Evolutionary conservation across 1,284 basidiomycete species (phyloP).

Genomic region (Athelia psychrophila): DNA sequence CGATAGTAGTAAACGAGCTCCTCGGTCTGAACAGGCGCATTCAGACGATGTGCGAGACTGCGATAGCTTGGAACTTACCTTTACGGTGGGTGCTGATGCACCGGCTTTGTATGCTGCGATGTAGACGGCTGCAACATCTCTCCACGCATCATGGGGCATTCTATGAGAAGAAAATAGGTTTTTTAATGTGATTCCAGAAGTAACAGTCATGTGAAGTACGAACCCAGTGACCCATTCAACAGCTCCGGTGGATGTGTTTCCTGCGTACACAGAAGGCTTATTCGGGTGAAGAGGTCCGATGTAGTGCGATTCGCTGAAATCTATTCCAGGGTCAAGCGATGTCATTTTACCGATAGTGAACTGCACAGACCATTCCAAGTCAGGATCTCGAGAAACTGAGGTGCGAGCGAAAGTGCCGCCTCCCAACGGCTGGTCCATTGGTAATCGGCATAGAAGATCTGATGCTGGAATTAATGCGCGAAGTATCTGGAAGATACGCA

Average conservation of each 20-base stretch:
- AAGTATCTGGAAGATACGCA: too few relatives aligned
- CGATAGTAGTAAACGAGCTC: too few relatives aligned
- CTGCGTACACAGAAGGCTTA: conserved; percentile 60
- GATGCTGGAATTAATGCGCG: too few relatives aligned
- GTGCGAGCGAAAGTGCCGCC: conserved; percentile 58
- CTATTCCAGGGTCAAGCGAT: too few relatives aligned
- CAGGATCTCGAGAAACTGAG: conserved; percentile 55
- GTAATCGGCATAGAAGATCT: conserved; percentile 66
- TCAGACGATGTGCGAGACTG: conserved; percentile 31
- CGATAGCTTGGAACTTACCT: conserved; percentile 54
- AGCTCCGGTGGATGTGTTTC: conserved; percentile 60
- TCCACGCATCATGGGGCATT: conserved; percentile 43
- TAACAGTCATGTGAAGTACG: too few relatives aligned
- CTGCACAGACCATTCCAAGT: too few relatives aligned
- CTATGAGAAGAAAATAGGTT: too few relatives aligned
- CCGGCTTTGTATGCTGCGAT: conserved; percentile 78
- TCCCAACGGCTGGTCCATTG: conserved; percentile 76
- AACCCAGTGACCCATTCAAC: conserved; percentile 53
- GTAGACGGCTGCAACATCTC: conserved; percentile 68
- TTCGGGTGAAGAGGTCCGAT: conserved; percentile 65
- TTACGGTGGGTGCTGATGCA: conserved; percentile 57
- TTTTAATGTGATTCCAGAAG: too few relatives aligned
- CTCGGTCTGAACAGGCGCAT: conserved; percentile 4
- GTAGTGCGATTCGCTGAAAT: conserved; percentile 58
- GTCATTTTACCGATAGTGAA: too few relatives aligned